A percentile compares a stretch with the other conserved stretches of the same genome.
These are phyloP conservation scores for Suhomyces kunorum DNA, from an alignment of 1,139 yeast species.

Conservation along the genomic window DNA sequence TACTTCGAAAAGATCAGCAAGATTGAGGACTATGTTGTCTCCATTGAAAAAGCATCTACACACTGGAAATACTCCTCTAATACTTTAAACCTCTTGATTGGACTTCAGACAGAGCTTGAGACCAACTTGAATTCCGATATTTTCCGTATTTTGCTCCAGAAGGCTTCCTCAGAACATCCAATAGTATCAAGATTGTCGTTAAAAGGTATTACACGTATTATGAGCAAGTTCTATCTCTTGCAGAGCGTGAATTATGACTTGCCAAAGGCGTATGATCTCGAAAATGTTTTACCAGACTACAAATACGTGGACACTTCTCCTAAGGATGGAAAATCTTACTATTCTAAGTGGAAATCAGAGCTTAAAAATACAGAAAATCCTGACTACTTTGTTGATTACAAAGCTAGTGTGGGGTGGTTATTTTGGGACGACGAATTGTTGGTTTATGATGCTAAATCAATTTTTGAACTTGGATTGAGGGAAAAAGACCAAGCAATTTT, in stretches of 20 bases:
- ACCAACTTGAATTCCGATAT: conserved; percentile 46
- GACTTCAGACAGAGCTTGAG: conserved; percentile 59
- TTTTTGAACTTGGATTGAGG: conserved; percentile 29
- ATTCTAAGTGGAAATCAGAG: conserved; percentile 51
- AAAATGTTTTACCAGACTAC: conserved; percentile 41
- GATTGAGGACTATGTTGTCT: conserved; percentile 47
- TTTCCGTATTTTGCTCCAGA: conserved; percentile 50
- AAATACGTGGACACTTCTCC: conserved; percentile 45
- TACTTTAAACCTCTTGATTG: conserved; percentile 55
- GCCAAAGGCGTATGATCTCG: conserved; percentile 44
- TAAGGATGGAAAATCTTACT: conserved; percentile 36
- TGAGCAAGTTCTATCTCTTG: conserved; percentile 53
- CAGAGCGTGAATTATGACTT: conserved; percentile 59
- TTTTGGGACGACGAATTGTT: conserved; percentile 68
- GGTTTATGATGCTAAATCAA: conserved; percentile 43
- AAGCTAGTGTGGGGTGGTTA: conserved; percentile 66
- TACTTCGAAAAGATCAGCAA: conserved; percentile 43
- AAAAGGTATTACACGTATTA: conserved; percentile 59
- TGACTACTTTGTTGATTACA: conserved; percentile 57
- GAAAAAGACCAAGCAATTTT: conserved; percentile 45
- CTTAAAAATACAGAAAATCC: conserved; percentile 53
- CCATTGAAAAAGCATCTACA: conserved; percentile 35
- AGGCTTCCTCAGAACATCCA: conserved; percentile 73
- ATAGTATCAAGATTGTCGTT: conserved; percentile 62
- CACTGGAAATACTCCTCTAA: conserved; percentile 75